Percentiles rank a stretch among this genome's conserved stretches.
These are phyloP conservation scores for Tolypocladium endophyticum DNA, from an alignment of 2,329 filamentous ascomycete genomes.

Conservation along the genomic window DNA sequence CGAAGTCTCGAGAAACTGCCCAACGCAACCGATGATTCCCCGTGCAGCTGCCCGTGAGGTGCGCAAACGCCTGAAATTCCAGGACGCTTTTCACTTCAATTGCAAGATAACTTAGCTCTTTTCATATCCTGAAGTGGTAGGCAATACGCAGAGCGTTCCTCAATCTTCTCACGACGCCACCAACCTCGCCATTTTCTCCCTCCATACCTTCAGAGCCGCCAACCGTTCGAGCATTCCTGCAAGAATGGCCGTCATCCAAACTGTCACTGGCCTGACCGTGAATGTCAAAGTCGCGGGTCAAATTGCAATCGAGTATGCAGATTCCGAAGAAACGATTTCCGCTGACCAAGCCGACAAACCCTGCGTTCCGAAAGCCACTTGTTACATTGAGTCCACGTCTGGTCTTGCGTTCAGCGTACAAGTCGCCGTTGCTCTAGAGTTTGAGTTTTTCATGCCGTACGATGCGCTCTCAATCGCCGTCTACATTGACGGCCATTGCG, in stretches of 20 bases:
- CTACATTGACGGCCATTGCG: slow-evolving; percentile 7
- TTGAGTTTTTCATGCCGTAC: fast-evolving
- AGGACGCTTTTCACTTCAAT: too few species aligned
- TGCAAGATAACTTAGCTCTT: background rate
- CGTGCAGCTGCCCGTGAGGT: background rate
- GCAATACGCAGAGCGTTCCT: background rate
- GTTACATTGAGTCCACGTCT: slow-evolving; percentile 14
- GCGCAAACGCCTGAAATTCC: background rate
- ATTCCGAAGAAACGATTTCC: background rate
- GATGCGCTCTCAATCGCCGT: fast-evolving
- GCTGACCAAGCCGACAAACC: fast-evolving
- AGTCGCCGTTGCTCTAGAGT: background rate
- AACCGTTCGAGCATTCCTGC: background rate
- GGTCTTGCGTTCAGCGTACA: slow-evolving; percentile 9
- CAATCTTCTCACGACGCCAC: background rate
- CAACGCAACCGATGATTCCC: background rate
- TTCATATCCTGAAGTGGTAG: background rate
- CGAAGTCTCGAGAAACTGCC: too few species aligned
- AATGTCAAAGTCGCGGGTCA: slow-evolving; percentile 8
- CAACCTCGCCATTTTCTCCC: background rate
- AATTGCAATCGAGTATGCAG: slow-evolving; percentile 11
- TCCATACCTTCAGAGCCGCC: background rate
- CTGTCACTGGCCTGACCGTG: slow-evolving; percentile 8
- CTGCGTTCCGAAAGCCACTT: background rate
- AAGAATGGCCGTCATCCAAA: slow-evolving; percentile 11